These are phyloP conservation scores for Scedosporium dehoogii DNA, from an alignment of 2,329 filamentous ascomycete genomes.

Conservation along the genomic window DNA sequence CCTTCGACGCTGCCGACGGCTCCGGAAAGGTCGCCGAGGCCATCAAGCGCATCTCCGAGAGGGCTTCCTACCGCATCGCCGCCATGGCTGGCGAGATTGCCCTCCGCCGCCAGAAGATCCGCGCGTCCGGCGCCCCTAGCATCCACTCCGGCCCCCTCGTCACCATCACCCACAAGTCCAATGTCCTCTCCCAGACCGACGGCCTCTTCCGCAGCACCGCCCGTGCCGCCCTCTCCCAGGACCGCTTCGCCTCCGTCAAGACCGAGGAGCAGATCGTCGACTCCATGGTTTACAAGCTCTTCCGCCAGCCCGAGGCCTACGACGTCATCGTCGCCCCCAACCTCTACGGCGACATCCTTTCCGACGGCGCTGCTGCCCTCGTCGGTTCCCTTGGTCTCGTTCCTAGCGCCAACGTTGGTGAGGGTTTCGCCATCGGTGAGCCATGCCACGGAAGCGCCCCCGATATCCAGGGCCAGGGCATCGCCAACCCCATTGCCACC, in stretches of 20 bases:
- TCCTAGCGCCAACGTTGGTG: conserved; percentile 88
- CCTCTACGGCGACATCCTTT: conserved; percentile 94
- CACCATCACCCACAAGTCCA: conserved; percentile 97
- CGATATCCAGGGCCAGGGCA: conserved; percentile 85
- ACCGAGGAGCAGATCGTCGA: conserved; percentile 98
- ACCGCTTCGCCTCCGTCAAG: conserved; percentile 52
- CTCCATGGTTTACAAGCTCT: conserved; percentile 99
- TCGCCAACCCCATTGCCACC: conserved; percentile 95
- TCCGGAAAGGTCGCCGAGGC: conserved; percentile 83
- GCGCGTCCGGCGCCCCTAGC: conserved; percentile 45
- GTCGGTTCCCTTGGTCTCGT: conserved; percentile 89
- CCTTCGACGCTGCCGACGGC: conserved; percentile 58
- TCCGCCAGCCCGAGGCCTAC: conserved; percentile 89
- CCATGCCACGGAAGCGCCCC: conserved; percentile 94
- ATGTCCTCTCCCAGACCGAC: conserved; percentile 93
- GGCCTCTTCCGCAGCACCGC: conserved; percentile 83
- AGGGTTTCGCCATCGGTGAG: conserved; percentile 92
- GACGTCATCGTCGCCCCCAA: conserved; percentile 98
- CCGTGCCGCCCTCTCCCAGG: conserved; percentile 57
- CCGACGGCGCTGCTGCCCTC: conserved; percentile 87
- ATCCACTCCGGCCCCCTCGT: conserved; percentile 66
- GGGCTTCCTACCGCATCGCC: conserved; percentile 76
- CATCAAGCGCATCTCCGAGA: conserved; percentile 91
- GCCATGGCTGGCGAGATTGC: conserved; percentile 94
- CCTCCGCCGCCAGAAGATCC: conserved; percentile 71